phyloP scores from a whole-genome alignment of 768 basidiomycete species.

The Russula olivacea region DNA sequence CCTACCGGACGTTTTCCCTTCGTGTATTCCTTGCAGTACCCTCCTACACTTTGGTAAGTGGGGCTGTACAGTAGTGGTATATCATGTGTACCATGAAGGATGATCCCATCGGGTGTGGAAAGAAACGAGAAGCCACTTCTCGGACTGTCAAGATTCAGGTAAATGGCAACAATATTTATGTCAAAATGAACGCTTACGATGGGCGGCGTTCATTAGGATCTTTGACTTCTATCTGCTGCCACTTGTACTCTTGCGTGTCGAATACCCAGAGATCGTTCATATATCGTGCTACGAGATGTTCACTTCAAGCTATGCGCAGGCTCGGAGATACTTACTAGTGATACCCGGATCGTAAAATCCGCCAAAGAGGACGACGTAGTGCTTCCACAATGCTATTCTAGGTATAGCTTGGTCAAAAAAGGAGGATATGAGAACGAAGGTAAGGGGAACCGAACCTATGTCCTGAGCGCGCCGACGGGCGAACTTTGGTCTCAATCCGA shows the following conservation, averaged over 20 bases:
- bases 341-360: conserved; percentile 87
- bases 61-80: not conserved
- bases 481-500: conserved; percentile 76
- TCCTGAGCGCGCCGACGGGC: conserved; percentile 76
- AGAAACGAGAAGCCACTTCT: conserved; percentile 85
- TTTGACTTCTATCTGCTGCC: conserved; percentile 70
- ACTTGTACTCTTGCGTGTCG: conserved; percentile 80
- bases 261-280: conserved; percentile 82
- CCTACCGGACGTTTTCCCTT: conserved; percentile 84
- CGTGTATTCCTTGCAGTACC: conserved; percentile 84
- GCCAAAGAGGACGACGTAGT: conserved; percentile 79
- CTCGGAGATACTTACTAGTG: conserved; percentile 48
- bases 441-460: conserved; percentile 49
- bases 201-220: conserved; percentile 61
- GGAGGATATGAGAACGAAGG: not conserved
- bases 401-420: not conserved
- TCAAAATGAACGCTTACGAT: conserved; percentile 45
- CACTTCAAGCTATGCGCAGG: not conserved
- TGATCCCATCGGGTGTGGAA: conserved; percentile 66
- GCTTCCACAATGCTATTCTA: conserved; percentile 89
- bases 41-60: conserved; percentile 44
- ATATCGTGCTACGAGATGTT: conserved; percentile 53
- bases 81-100: conserved; percentile 58
- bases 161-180: not conserved
- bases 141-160: conserved; percentile 39